phyloP scores from a whole-genome alignment of 345 rosid species.

The Citropsis articulata region DNA sequence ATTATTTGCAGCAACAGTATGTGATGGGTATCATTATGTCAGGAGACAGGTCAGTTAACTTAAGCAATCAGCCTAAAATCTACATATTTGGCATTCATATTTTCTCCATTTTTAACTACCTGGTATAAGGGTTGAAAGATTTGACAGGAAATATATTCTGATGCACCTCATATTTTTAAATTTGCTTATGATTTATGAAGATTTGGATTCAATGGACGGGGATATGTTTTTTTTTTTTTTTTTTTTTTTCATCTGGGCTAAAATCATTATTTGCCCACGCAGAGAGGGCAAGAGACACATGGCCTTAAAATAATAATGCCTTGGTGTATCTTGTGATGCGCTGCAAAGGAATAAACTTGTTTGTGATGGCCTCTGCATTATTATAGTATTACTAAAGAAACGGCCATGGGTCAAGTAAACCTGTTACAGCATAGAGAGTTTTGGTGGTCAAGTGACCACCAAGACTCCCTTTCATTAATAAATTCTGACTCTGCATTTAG shows the following conservation, averaged over 20 bases:
- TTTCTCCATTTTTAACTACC: background rate
- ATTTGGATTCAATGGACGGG: conserved; percentile 9
- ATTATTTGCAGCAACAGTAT: no score
- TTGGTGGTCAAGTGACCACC: no score
- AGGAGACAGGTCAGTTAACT: conserved; percentile 10
- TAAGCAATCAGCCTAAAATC: background rate
- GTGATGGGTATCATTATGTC: background rate
- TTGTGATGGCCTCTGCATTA: background rate
- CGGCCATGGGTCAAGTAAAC: background rate
- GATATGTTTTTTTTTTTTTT: background rate
- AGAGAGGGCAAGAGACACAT: background rate
- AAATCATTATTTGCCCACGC: background rate
- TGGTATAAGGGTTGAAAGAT: background rate
- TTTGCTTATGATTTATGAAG: background rate
- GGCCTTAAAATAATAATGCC: background rate
- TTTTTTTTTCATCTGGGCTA: background rate
- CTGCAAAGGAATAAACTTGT: background rate
- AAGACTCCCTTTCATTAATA: no score
- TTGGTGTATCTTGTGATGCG: background rate
- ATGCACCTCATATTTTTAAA: background rate
- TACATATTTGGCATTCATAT: no score
- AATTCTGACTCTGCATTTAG: no score
- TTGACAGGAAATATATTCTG: background rate
- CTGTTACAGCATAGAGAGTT: background rate
- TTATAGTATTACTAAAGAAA: background rate